These are phyloP conservation scores for Sporothrix dimorphospora DNA, from an alignment of 2,329 filamentous ascomycete species.

Conservation along the genomic window DNA sequence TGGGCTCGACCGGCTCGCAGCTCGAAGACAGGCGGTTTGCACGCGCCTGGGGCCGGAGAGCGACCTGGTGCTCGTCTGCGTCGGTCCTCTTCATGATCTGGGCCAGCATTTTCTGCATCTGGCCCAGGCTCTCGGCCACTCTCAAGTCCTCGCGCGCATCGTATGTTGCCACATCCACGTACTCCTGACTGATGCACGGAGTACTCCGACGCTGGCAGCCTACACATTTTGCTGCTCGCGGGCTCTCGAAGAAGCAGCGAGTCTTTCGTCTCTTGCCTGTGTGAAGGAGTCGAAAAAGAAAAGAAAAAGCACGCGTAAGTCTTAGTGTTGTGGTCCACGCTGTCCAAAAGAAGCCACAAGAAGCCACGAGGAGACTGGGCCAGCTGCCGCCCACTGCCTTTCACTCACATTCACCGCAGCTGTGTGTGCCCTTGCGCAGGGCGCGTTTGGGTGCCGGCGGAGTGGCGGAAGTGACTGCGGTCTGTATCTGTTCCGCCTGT, in stretches of 20 bases:
- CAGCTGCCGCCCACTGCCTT: not conserved
- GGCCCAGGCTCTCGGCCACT: conserved; percentile 39
- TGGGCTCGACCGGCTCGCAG: not conserved
- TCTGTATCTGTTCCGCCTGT: not conserved
- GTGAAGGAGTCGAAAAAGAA: too few species aligned
- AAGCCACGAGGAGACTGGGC: not conserved
- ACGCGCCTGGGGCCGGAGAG: too few species aligned
- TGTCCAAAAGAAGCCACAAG: too few species aligned
- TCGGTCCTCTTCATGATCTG: conserved; percentile 24
- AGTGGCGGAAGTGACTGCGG: not conserved
- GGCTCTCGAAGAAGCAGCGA: conserved; percentile 49
- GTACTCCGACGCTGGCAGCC: conserved; percentile 49
- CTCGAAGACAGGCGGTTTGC: not conserved
- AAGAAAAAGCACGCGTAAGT: not conserved
- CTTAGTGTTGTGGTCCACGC: too few species aligned
- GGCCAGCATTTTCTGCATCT: conserved; percentile 43
- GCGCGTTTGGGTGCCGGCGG: conserved; percentile 14
- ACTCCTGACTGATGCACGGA: conserved; percentile 52
- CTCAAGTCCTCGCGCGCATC: conserved; percentile 23
- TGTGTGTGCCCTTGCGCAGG: conserved; percentile 29
- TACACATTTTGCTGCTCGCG: conserved; percentile 46
- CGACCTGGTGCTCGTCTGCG: not conserved
- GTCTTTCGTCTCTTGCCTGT: conserved; percentile 55
- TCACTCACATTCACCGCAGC: conserved; percentile 28
- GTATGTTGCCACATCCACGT: conserved; percentile 37